Evolutionary conservation across 148 eudicot genomes (phyloP).

Genomic region (Silene uniflora): DNA sequence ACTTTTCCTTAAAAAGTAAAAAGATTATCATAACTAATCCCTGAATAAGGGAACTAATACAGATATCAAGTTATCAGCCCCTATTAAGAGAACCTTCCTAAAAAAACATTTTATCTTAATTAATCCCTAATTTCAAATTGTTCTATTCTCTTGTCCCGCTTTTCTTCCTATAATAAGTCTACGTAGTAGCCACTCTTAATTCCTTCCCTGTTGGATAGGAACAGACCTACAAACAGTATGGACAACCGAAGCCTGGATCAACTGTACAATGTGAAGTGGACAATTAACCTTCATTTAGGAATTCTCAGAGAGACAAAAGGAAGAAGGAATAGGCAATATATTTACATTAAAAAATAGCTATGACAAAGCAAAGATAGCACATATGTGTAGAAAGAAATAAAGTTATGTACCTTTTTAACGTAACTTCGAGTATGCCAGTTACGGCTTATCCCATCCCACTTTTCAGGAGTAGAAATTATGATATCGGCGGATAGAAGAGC

Average conservation of each 20-base stretch:
- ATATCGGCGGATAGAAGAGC: constrained; percentile 94
- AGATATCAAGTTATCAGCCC: no score
- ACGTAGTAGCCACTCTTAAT: no score
- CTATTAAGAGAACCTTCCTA: no score
- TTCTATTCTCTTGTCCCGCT: no score
- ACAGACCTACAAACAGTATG: not conserved
- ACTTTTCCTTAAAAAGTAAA: not conserved
- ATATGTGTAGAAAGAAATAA: not conserved
- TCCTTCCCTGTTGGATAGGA: not conserved
- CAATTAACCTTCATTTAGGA: not conserved
- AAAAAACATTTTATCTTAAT: no score
- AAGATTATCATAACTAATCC: no score
- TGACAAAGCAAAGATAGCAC: constrained; percentile 5
- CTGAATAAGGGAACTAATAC: no score
- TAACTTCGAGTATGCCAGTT: constrained; percentile 93
- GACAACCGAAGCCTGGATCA: not conserved
- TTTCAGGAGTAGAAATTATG: constrained; percentile 96
- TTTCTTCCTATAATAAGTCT: no score
- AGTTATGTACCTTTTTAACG: constrained; percentile 66
- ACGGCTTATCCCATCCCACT: constrained; percentile 99
- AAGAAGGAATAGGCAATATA: not conserved
- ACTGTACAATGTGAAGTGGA: not conserved
- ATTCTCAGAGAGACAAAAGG: not conserved
- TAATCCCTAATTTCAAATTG: no score
- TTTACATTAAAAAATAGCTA: not conserved